These are phyloP conservation scores for Geranomyces michiganensis DNA, from an alignment of 192 early-diverging fungal species.

Conservation along the genomic window DNA sequence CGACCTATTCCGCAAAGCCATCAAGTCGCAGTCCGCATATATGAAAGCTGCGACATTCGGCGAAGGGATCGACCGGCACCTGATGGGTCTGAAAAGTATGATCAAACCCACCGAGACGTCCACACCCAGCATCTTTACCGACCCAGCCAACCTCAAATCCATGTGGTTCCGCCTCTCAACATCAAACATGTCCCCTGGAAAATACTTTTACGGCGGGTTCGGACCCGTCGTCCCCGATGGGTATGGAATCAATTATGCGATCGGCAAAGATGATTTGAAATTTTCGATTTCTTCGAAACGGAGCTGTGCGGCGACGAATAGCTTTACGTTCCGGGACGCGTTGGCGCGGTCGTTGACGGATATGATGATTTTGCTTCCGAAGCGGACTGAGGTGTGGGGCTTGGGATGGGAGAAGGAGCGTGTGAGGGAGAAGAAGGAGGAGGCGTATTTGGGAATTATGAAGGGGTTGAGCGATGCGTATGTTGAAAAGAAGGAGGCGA, in stretches of 20 bases:
- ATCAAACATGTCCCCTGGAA: conserved; percentile 64
- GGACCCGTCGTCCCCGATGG: conserved; percentile 58
- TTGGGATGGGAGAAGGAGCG: conserved; percentile 45
- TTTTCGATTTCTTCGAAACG: conserved; percentile 59
- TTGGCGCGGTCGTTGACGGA: conserved; percentile 64
- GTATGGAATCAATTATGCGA: conserved; percentile 61
- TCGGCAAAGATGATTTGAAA: conserved; percentile 61
- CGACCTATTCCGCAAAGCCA: conserved; percentile 45
- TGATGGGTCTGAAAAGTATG: conserved; percentile 80
- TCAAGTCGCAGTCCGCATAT: conserved; percentile 66
- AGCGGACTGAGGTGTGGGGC: conserved; percentile 59
- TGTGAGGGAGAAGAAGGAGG: conserved; percentile 44
- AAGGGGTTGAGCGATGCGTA: conserved; percentile 48
- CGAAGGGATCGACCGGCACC: conserved; percentile 88
- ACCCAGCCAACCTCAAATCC: conserved; percentile 76
- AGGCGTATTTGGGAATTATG: conserved; percentile 44
- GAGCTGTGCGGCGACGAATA: conserved; percentile 48
- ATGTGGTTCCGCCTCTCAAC: conserved; percentile 83
- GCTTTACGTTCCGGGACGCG: conserved; percentile 62
- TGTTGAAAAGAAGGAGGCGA: conserved; percentile 27
- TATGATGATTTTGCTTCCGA: conserved; percentile 64
- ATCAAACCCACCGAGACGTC: conserved; percentile 64
- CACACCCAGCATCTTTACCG: conserved; percentile 69
- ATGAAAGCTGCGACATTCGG: conserved; percentile 78
- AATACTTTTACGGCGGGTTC: conserved; percentile 57